phyloP scores from a whole-genome alignment of 2,329 filamentous ascomycete genomes.

The Phoma sp. region DNA sequence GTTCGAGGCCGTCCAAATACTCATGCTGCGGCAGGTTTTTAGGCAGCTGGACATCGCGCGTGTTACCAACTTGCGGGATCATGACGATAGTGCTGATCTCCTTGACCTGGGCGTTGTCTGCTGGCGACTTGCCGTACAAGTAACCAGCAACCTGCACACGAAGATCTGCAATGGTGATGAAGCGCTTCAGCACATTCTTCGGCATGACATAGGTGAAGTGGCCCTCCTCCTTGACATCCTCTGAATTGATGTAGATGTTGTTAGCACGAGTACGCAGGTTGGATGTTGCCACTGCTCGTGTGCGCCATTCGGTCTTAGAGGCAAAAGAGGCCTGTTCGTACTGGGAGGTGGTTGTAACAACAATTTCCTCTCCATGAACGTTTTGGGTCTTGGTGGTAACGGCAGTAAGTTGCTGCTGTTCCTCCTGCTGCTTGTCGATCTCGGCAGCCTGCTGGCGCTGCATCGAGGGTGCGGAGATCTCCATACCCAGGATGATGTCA shows the following conservation, averaged over 20 bases:
- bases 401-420: constrained; percentile 93
- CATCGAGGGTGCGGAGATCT: constrained; percentile 96
- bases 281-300: constrained; percentile 92
- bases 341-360: constrained; percentile 96
- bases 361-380: constrained; percentile 94
- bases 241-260: constrained; percentile 98
- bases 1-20: constrained; percentile 83
- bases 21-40: constrained; percentile 91
- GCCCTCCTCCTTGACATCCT: constrained; percentile 88
- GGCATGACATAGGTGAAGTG: constrained; percentile 96
- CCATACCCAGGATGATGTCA: constrained; percentile 99
- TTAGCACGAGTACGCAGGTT: constrained; percentile 93
- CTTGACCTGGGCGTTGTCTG: constrained; percentile 96
- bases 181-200: constrained; percentile 97
- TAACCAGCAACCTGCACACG: constrained; percentile 96
- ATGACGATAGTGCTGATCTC: constrained; percentile 96
- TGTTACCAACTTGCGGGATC: constrained; percentile 94
- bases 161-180: constrained; percentile 96
- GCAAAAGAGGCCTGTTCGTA: constrained; percentile 98
- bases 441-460: constrained; percentile 98
- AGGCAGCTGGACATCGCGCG: constrained; percentile 88
- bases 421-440: constrained; percentile 98
- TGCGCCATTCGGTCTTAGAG: constrained; percentile 98
- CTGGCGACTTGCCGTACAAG: constrained; percentile 88
- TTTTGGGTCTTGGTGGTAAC: constrained; percentile 99